Percentiles rank a stretch among this genome's conserved stretches.
Evolutionary conservation across 306 rosid genomes (phyloP).

Genomic region (Vicia villosa): DNA sequence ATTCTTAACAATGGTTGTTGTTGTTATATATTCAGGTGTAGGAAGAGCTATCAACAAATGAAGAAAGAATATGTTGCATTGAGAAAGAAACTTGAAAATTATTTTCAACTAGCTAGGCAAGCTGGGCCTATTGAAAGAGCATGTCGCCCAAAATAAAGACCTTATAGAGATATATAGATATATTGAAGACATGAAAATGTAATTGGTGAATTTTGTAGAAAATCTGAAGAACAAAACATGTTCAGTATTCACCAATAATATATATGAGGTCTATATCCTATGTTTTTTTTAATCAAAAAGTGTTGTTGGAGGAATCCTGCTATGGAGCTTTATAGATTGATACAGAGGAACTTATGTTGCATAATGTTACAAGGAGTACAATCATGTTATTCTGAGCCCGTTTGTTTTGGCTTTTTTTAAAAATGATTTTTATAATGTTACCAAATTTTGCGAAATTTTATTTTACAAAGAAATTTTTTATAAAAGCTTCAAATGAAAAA

Average conservation of each 20-base stretch:
- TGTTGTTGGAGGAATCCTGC: slow-evolving; percentile 18
- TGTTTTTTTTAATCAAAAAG: slow-evolving; percentile 11
- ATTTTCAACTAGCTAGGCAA: slow-evolving; percentile 81
- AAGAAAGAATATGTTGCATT: slow-evolving; percentile 74
- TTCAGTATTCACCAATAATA: slow-evolving; percentile 25
- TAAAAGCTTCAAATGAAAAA: too few species aligned
- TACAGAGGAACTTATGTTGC: not conserved
- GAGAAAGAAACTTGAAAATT: slow-evolving; percentile 82
- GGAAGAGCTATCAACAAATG: slow-evolving; percentile 75
- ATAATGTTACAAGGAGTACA: not conserved
- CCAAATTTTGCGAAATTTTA: too few species aligned
- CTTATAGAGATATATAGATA: not conserved
- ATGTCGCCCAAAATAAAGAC: slow-evolving; percentile 49
- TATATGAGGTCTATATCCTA: not conserved
- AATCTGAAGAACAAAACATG: not conserved
- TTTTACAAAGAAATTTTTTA: too few species aligned
- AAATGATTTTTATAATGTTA: too few species aligned
- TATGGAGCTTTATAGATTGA: slow-evolving; percentile 18
- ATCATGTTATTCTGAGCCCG: slow-evolving; percentile 1
- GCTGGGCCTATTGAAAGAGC: slow-evolving; percentile 58
- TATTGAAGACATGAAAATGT: slow-evolving; percentile 20
- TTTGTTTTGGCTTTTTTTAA: too few species aligned
- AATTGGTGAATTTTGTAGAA: slow-evolving; percentile 37
- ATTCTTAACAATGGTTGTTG: not conserved
- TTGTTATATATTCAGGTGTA: slow-evolving; percentile 49